Base-by-base conservation (phyloP, 2,329 filamentous ascomycete species). In the Hypomyces rosellus region DNA sequence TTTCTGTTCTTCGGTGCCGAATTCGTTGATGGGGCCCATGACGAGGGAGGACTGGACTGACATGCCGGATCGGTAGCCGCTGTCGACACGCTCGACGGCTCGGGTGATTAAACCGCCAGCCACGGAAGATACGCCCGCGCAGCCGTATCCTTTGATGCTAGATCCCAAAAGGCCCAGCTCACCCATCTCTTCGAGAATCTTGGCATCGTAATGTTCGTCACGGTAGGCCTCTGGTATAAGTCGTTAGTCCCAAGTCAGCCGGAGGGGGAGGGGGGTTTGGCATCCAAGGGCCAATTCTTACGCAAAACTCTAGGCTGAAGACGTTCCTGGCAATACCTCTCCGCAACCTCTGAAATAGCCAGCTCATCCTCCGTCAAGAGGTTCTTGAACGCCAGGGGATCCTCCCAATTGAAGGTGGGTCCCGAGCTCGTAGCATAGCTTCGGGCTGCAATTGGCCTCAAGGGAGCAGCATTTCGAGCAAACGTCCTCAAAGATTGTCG, bases 41-140 rank as follows among this genome's bases (percentile, higher is more conserved):
- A 86, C 88, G n/a, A 96, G 75, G 1, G 90, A 93, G 54, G 88
- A 92, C 68, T 96, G 90, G 16, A 96, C 91, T 6, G 89, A 95
- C 86, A 95, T 95, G 57, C 88, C 90, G 45, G 89, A 95, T 52
- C 91, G 82, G 70, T 95, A 96, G 45, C 90, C 91, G 54, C 88
- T 93, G 65, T 96, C 90, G 25, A 96, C 88, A 51, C 89, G 81
- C 70, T 96, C 90, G 15, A 96, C 89, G 56, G 91, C 90, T 64
- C 89, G 82, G 16, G 89, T 95, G 67, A 96, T 95, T 56, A 96
- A 74, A 18, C 89, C 90, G n/a, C 86, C 86, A 8, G 90, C 90
- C 42, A 96, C 89, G 48, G 85, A 91, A 56, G 88, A 92, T 22
- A 88, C 87, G 48, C 90, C 90, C 4, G 90, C 90, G 66, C 91